A percentile compares a stretch with the other conserved stretches of the same genome.
phyloP scores from a whole-genome alignment of 305 asterid genomes.

The Lippia alba region DNA sequence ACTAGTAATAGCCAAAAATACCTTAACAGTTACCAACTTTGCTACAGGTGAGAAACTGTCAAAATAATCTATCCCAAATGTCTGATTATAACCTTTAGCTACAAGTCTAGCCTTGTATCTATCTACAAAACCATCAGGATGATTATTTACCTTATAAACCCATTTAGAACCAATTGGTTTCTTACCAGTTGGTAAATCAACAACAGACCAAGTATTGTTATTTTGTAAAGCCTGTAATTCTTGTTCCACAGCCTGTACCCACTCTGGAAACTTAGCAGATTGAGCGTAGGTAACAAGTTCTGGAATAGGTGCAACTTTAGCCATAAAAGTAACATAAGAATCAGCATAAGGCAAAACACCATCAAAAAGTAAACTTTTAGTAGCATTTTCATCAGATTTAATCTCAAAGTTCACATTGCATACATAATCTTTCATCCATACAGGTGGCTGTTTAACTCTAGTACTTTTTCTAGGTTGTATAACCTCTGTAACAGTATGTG shows the following conservation, averaged over 20 bases:
- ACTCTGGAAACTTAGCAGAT: too few relatives aligned
- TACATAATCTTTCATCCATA: too few relatives aligned
- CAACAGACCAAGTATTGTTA: neutral
- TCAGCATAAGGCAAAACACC: too few relatives aligned
- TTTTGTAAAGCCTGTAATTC: neutral
- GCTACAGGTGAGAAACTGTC: neutral
- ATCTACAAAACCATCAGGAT: neutral
- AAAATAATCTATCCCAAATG: neutral
- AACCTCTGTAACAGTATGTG: too few relatives aligned
- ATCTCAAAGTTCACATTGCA: too few relatives aligned
- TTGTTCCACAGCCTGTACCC: neutral
- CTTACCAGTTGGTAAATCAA: neutral
- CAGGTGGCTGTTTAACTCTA: too few relatives aligned
- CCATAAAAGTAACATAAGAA: too few relatives aligned
- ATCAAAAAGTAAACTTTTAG: too few relatives aligned
- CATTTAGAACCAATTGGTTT: neutral
- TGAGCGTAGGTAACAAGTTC: too few relatives aligned
- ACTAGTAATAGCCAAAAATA: neutral
- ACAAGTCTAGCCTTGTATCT: neutral
- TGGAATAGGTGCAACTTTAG: too few relatives aligned
- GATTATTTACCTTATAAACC: conserved; percentile 13
- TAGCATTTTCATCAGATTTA: too few relatives aligned
- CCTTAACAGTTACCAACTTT: neutral
- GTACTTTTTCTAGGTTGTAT: too few relatives aligned
- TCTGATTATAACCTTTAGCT: neutral